Evolutionary conservation across 176 grass and related monocot genomes (phyloP).

Genomic region (Guadua angustifolia): DNA sequence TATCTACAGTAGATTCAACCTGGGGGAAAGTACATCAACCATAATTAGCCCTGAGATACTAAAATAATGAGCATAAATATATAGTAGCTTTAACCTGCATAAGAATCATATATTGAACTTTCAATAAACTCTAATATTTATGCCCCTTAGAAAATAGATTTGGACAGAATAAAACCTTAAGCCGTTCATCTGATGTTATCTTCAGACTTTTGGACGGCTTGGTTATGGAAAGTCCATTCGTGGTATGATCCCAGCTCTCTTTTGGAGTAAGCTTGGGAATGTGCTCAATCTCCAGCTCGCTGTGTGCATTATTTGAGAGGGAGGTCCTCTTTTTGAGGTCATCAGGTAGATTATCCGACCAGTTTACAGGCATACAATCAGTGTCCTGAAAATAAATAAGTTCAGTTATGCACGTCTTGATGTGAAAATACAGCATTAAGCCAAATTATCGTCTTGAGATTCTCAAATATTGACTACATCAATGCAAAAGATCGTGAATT

Average conservation of each 20-base stretch:
- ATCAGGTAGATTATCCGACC: slow-evolving; percentile 49
- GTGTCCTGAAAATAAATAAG: slow-evolving; percentile 62
- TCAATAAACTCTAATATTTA: slow-evolving; percentile 10
- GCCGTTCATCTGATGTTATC: slow-evolving; percentile 30
- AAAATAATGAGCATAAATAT: slow-evolving; percentile 8
- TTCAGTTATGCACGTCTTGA: slow-evolving; percentile 26
- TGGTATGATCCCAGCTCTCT: slow-evolving; percentile 27
- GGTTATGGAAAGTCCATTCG: slow-evolving; percentile 37
- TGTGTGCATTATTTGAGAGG: slow-evolving; percentile 35
- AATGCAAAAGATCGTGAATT: neutral
- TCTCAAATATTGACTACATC: slow-evolving; percentile 6
- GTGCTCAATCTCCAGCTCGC: slow-evolving; percentile 24
- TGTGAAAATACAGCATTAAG: slow-evolving; percentile 24
- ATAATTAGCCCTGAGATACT: slow-evolving; percentile 31
- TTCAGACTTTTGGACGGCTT: slow-evolving; percentile 15
- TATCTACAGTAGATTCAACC: slow-evolving; percentile 30
- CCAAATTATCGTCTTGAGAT: slow-evolving; percentile 7
- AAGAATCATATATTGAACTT: neutral
- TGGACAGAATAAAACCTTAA: slow-evolving; percentile 39
- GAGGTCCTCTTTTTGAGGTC: slow-evolving; percentile 42
- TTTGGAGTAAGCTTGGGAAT: slow-evolving; percentile 39
- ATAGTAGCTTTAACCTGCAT: slow-evolving; percentile 16
- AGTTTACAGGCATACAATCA: slow-evolving; percentile 73
- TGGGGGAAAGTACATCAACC: slow-evolving; percentile 36
- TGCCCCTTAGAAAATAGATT: slow-evolving; percentile 23